Conservation (phyloP, 176 grass and related monocot genomes). For the Rhipidocladum racemiflorum region DNA sequence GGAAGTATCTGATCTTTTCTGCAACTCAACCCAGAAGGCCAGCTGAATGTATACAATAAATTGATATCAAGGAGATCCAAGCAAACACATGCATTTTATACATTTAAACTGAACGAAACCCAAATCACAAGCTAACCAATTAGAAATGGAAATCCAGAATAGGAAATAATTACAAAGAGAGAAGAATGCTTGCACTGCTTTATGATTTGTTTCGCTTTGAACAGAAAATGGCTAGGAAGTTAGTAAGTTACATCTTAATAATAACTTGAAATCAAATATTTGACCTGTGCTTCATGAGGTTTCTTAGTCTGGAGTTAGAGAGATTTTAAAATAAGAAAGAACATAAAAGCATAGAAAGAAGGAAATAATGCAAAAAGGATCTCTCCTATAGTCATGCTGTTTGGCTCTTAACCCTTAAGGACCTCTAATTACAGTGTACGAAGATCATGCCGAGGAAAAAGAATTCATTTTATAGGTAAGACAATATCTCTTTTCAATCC, state of each 20-base stretch:
- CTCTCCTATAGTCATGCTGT: background rate
- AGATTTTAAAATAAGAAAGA: background rate
- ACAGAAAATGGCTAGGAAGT: background rate
- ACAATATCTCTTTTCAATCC: background rate
- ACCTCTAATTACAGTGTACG: too few relatives aligned
- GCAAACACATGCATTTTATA: conserved; percentile 5
- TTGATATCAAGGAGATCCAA: background rate
- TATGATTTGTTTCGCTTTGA: background rate
- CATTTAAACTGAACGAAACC: background rate
- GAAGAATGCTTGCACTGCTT: background rate
- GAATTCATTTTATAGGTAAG: background rate
- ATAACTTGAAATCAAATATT: background rate
- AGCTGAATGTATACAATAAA: background rate
- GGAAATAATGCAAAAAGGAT: background rate
- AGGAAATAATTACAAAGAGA: background rate
- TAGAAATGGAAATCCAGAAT: background rate
- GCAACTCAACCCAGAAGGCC: background rate
- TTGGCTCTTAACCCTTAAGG: background rate
- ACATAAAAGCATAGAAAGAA: too few relatives aligned
- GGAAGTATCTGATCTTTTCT: background rate
- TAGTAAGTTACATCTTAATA: background rate
- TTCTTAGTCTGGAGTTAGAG: too few relatives aligned
- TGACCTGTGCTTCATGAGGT: background rate
- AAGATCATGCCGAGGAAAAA: background rate
- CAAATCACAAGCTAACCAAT: background rate